A percentile compares a stretch with the other conserved stretches of the same genome.
Conservation (phyloP, 257 asterid species). For the Voacanga thouarsii region DNA sequence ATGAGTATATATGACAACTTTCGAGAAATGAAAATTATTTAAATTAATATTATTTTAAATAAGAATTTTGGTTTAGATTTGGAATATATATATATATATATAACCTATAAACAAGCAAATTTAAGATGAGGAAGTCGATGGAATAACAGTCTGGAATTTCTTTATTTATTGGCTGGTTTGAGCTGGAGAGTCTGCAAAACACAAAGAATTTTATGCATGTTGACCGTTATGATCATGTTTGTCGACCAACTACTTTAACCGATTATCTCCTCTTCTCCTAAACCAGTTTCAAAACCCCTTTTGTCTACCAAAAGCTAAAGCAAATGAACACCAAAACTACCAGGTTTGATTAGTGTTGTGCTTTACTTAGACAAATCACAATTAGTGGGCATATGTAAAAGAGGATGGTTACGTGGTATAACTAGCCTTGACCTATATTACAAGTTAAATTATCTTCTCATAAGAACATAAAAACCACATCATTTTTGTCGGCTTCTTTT, state of each 20-base stretch:
- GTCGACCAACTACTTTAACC: background rate
- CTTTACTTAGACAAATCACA: conserved; percentile 10
- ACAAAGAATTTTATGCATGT: background rate
- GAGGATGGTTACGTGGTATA: conserved; percentile 7
- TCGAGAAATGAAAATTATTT: no score
- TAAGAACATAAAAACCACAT: background rate
- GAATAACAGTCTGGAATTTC: background rate
- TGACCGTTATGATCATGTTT: conserved; percentile 4
- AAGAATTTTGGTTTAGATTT: no score
- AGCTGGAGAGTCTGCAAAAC: background rate
- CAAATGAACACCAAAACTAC: background rate
- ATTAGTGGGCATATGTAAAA: background rate
- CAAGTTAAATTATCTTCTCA: background rate
- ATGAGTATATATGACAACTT: no score
- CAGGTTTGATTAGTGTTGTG: conserved; percentile 1
- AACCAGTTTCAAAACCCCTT: conserved; percentile 1
- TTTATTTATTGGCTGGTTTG: background rate
- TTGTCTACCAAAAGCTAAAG: background rate
- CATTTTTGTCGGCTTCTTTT: conserved; percentile 21
- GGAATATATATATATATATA: background rate
- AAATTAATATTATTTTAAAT: no score
- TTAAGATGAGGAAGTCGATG: background rate
- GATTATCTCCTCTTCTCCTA: background rate
- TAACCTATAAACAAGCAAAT: background rate
- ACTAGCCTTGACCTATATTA: background rate